phyloP scores from a whole-genome alignment of 305 asterid genomes.

The Salvia sclarea region DNA sequence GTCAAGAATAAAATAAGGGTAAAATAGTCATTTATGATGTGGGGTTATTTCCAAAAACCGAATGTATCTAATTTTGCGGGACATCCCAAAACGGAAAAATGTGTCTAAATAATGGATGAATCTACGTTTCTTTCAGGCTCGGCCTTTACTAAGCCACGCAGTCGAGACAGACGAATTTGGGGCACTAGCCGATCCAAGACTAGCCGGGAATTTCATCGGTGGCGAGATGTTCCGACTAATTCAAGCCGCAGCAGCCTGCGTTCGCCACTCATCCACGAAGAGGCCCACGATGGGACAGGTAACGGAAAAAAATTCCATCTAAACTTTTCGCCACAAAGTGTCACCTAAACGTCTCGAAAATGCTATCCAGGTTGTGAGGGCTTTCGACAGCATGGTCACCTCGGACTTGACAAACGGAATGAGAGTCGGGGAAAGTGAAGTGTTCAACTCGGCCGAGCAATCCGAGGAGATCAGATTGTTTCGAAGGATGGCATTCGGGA shows the following conservation, averaged over 20 bases:
- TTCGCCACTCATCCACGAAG: slow-evolving; percentile 72
- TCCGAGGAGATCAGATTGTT: slow-evolving; percentile 78
- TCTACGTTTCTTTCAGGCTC: slow-evolving; percentile 60
- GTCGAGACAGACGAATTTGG: slow-evolving; percentile 59
- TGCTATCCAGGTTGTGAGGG: slow-evolving; percentile 67
- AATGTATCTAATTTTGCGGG: no score
- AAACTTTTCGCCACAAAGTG: no score
- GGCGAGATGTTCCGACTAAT: slow-evolving; percentile 65
- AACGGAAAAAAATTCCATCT: no score
- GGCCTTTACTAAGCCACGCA: slow-evolving; percentile 72
- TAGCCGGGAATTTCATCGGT: slow-evolving; percentile 52
- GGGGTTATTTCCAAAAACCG: no score
- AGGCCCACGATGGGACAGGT: slow-evolving; percentile 95
- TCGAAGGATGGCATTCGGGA: slow-evolving; percentile 80
- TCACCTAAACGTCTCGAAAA: not conserved
- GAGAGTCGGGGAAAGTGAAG: slow-evolving; percentile 81
- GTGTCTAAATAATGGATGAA: no score
- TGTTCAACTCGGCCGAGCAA: slow-evolving; percentile 63
- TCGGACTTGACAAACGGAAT: slow-evolving; percentile 77
- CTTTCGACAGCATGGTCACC: slow-evolving; percentile 58
- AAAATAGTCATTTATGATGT: no score
- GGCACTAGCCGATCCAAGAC: slow-evolving; percentile 72
- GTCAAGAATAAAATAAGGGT: no score
- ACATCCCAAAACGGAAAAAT: no score
- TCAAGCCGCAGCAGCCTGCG: slow-evolving; percentile 89